Base-by-base conservation (phyloP, 768 basidiomycete species). In the Terana coerulea region DNA sequence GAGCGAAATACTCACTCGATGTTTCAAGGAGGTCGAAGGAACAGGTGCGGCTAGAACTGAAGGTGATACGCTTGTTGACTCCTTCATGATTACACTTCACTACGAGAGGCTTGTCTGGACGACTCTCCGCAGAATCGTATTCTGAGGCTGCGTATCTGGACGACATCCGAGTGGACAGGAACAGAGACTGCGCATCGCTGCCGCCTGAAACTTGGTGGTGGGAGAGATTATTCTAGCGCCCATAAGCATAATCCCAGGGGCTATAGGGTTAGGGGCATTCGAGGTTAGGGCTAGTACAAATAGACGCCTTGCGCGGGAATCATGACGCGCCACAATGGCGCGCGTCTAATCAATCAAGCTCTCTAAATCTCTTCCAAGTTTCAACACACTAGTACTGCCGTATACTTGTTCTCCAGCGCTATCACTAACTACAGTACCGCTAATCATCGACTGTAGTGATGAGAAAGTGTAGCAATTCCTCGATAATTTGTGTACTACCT, bases 61-160 rank as follows among this genome's bases (percentile, higher is more conserved):
- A 97, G 15, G 77, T 84, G 54, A 97, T 88, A 59, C 84, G 75
- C 65, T 91, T 87, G 60, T 79, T 79, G 63, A 75, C 79, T 43
- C 78, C 72, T 60, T 91, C 88, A 68, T 88, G 88, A 7, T 79
- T 78, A 70, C 91, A 94, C 72, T 89, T 92, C 34, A 97, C 84
- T 51, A 87, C 76, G 24, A 97, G 75, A 1, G 86, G 83, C 60
- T 81, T 83, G 67, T 92, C 88, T 29, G 88, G 87, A 25, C 81
- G 76, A 50, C 63, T 59, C 49, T 70, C 69, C 53, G 75, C 68
- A 31, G 54, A 55, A 37, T 59, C 60, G 46, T 53, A 58, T 44
- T 58, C 62, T 10, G 62, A 63, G 22, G 56, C 52, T 49, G 57
- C 60, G 56, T 65, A 65, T 50, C 59, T 57, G 19, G 62, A 63